A percentile compares a stretch with the other conserved stretches of the same genome.
phyloP scores from a whole-genome alignment of 129 eudicot genomes.

The Saposhnikovia divaricata region DNA sequence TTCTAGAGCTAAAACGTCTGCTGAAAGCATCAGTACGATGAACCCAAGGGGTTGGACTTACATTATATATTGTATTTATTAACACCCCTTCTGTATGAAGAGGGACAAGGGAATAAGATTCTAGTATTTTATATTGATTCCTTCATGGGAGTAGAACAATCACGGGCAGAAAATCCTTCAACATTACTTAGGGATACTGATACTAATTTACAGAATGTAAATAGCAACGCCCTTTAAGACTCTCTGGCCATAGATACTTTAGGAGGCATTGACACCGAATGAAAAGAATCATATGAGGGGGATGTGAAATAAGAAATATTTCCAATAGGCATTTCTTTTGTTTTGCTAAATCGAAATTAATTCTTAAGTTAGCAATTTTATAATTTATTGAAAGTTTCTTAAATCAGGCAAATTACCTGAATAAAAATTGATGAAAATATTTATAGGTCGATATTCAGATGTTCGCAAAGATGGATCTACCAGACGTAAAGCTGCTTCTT shows the following conservation, averaged over 20 bases:
- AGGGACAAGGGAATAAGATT: background rate
- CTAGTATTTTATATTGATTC: background rate
- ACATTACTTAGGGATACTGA: background rate
- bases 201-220: too few relatives aligned
- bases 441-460: constrained; percentile 85
- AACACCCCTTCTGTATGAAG: background rate
- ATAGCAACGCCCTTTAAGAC: background rate
- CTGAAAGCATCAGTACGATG: background rate
- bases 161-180: background rate
- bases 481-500: background rate
- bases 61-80: background rate
- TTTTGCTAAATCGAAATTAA: background rate
- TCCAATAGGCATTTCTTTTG: background rate
- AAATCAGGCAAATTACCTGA: constrained; percentile 38
- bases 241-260: background rate
- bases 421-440: constrained; percentile 76
- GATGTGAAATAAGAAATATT: background rate
- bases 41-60: background rate
- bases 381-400: background rate
- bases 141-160: background rate
- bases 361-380: background rate
- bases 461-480: constrained; percentile 31
- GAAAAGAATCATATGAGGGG: background rate
- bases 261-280: background rate
- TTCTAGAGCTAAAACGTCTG: background rate